Evolutionary conservation across 768 basidiomycete genomes (phyloP).

Genomic region (Leccinum subtestaceum): DNA sequence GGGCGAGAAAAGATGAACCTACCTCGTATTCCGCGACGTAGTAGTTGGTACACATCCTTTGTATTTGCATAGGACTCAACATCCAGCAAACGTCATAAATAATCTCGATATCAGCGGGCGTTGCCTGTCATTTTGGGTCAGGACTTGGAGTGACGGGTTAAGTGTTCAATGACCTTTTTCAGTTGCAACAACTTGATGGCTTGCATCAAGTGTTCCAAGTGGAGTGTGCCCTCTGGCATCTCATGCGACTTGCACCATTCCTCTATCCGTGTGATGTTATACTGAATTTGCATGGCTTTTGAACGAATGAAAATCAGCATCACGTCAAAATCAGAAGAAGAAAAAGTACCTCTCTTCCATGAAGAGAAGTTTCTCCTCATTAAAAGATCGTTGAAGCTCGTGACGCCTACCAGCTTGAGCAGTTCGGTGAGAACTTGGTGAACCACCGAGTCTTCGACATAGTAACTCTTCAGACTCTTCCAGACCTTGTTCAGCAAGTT

Average conservation of each 20-base stretch:
- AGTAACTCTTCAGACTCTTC: conserved; percentile 97
- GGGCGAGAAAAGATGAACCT: conserved; percentile 16
- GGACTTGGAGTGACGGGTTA: background rate
- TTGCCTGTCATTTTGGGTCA: conserved; percentile 52
- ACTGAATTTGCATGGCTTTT: conserved; percentile 99
- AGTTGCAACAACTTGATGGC: conserved; percentile 96
- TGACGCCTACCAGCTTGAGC: conserved; percentile 92
- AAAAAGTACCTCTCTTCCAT: conserved; percentile 90
- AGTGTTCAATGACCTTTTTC: conserved; percentile 72
- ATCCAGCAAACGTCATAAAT: conserved; percentile 99
- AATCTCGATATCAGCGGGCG: conserved; percentile 94
- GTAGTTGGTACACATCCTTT: conserved; percentile 98
- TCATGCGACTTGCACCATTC: conserved; percentile 99
- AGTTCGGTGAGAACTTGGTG: conserved; percentile 95
- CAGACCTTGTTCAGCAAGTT: conserved; percentile 96
- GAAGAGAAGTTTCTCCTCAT: conserved; percentile 99
- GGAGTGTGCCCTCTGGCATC: conserved; percentile 97
- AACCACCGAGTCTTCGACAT: conserved; percentile 95
- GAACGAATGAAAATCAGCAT: conserved; percentile 2
- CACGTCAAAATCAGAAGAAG: background rate
- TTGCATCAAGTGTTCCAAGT: conserved; percentile 99
- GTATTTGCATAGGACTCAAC: conserved; percentile 98
- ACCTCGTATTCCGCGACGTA: conserved; percentile 99
- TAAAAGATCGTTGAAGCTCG: conserved; percentile 95
- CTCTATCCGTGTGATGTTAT: conserved; percentile 95